Evolutionary conservation across 768 basidiomycete genomes (phyloP).

Genomic region (Phylloporus sp.): DNA sequence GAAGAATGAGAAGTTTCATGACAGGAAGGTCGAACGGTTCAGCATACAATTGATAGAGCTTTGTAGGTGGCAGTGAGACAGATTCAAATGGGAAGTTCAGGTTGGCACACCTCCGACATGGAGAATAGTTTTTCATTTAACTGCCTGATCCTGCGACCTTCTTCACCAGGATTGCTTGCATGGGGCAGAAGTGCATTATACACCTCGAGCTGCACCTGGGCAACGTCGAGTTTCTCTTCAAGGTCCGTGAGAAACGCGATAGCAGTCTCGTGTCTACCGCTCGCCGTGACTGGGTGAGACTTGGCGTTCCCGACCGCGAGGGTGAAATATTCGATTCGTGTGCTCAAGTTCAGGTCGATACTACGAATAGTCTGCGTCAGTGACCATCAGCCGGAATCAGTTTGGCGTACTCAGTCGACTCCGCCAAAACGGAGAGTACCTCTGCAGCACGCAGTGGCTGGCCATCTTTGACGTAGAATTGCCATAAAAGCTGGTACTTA

Average conservation of each 20-base stretch:
- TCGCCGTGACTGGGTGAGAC: slow-evolving; percentile 79
- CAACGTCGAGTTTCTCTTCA: slow-evolving; percentile 96
- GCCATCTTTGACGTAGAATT: slow-evolving; percentile 92
- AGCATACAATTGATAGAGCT: slow-evolving; percentile 90
- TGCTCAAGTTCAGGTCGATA: slow-evolving; percentile 63
- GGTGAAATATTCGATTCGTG: slow-evolving; percentile 87
- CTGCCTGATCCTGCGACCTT: slow-evolving; percentile 58
- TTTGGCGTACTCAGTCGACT: slow-evolving; percentile 67
- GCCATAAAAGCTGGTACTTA: slow-evolving; percentile 91
- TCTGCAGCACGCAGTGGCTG: slow-evolving; percentile 86
- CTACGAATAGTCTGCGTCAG: slow-evolving; percentile 33
- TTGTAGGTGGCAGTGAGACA: slow-evolving; percentile 9
- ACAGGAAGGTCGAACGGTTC: slow-evolving; percentile 79
- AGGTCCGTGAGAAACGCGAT: slow-evolving; percentile 92
- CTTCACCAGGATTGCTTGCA: slow-evolving; percentile 55
- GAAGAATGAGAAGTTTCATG: slow-evolving; percentile 84
- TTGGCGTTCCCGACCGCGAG: slow-evolving; percentile 95
- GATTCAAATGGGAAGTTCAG: slow-evolving; percentile 1
- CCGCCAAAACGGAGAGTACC: slow-evolving; percentile 77
- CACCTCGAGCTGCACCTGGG: slow-evolving; percentile 94
- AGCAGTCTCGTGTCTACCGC: slow-evolving; percentile 80
- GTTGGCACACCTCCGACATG: slow-evolving; percentile 71
- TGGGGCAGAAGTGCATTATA: slow-evolving; percentile 64
- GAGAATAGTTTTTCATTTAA: slow-evolving; percentile 62
- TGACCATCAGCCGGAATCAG: background rate